These are phyloP conservation scores for Strobilomyces dryophilus DNA, from an alignment of 768 basidiomycete genomes.

Conservation along the genomic window DNA sequence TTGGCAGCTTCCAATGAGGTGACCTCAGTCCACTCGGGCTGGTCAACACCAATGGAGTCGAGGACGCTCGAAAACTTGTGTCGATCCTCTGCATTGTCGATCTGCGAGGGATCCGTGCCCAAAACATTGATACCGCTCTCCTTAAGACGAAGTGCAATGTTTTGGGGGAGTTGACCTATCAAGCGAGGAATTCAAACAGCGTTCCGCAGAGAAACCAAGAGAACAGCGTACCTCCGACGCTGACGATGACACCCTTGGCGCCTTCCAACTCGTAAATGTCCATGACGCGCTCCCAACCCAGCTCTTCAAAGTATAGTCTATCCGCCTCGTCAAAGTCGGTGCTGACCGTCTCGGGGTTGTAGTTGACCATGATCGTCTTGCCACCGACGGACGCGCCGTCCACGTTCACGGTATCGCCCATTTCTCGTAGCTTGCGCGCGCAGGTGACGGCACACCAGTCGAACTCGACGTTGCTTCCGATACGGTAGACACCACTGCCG, in stretches of 20 bases:
- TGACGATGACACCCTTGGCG: slow-evolving; percentile 91
- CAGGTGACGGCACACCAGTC: slow-evolving; percentile 99
- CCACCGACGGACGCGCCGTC: slow-evolving; percentile 35
- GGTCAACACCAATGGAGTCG: slow-evolving; percentile 92
- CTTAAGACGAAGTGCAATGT: slow-evolving; percentile 95
- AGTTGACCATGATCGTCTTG: slow-evolving; percentile 98
- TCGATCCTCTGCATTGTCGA: slow-evolving; percentile 96
- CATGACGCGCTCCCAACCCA: slow-evolving; percentile 98
- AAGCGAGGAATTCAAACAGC: background rate
- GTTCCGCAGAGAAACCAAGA: background rate
- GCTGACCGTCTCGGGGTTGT: slow-evolving; percentile 98
- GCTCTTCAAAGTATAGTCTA: slow-evolving; percentile 95
- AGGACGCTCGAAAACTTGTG: slow-evolving; percentile 99
- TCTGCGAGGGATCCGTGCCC: slow-evolving; percentile 92
- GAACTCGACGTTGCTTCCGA: slow-evolving; percentile 98
- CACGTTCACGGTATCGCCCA: slow-evolving; percentile 46
- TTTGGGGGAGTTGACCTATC: slow-evolving; percentile 93
- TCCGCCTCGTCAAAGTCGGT: slow-evolving; percentile 99
- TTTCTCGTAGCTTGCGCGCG: slow-evolving; percentile 84
- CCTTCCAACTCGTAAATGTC: slow-evolving; percentile 97
- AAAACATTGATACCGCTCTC: slow-evolving; percentile 87
- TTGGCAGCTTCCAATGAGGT: slow-evolving; percentile 87
- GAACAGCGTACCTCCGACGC: slow-evolving; percentile 85
- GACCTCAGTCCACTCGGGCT: slow-evolving; percentile 94
- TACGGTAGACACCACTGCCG: slow-evolving; percentile 96